These are phyloP conservation scores for Lachnellula subtilissima DNA, from an alignment of 2,329 filamentous ascomycete genomes.

Conservation along the genomic window DNA sequence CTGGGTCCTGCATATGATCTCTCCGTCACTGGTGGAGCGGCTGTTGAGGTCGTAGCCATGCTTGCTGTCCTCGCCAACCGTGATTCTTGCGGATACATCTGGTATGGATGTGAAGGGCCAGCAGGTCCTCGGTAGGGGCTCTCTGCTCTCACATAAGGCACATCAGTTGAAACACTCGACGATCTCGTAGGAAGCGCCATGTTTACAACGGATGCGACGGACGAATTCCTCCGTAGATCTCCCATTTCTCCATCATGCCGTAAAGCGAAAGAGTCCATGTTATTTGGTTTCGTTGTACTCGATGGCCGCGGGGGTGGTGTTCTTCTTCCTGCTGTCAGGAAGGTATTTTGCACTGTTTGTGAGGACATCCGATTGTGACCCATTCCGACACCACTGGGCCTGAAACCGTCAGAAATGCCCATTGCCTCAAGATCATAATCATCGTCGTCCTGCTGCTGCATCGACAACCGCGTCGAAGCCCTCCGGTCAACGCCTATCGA, in stretches of 20 bases:
- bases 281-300: slow-evolving; percentile 51
- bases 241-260: slow-evolving; percentile 46
- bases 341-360: slow-evolving; percentile 16
- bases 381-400: slow-evolving; percentile 31
- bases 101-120: slow-evolving; percentile 78
- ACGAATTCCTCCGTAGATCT: slow-evolving; percentile 17
- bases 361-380: slow-evolving; percentile 20
- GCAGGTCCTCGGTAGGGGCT: slow-evolving; percentile 55
- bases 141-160: slow-evolving; percentile 34
- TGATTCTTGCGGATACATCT: slow-evolving; percentile 78
- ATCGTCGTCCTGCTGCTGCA: slow-evolving; percentile 40
- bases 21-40: slow-evolving; percentile 46
- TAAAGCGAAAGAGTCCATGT: slow-evolving; percentile 47
- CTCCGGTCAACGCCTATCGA: slow-evolving; percentile 38
- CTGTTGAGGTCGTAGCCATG: slow-evolving; percentile 66
- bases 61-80: slow-evolving; percentile 49
- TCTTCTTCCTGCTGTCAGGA: slow-evolving; percentile 22
- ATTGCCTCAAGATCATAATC: slow-evolving; percentile 46
- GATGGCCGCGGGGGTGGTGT: slow-evolving; percentile 41
- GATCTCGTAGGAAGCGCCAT: slow-evolving; percentile 18
- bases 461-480: slow-evolving; percentile 40
- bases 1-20: slow-evolving; percentile 55
- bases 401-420: slow-evolving; percentile 50
- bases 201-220: slow-evolving; percentile 12
- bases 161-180: slow-evolving; percentile 27